Evolutionary conservation across 2,329 filamentous ascomycete genomes (phyloP).

Genomic region (Ophiostoma populinum): DNA sequence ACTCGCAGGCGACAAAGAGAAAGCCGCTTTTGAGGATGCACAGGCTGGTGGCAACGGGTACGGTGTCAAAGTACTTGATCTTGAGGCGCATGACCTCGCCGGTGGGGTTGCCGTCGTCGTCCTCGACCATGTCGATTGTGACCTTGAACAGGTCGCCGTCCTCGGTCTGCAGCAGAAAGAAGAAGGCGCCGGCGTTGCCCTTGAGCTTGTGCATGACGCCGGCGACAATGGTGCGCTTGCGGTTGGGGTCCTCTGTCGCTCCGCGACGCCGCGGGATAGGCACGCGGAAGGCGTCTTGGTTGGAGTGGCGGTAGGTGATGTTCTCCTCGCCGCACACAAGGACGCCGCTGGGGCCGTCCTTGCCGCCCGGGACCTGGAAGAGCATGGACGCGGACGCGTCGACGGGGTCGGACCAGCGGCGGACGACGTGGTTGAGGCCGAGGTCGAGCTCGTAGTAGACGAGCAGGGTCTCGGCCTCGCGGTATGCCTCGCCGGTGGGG

Average conservation of each 20-base stretch:
- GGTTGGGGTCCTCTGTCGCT: conserved; percentile 76
- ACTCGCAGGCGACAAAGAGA: conserved; percentile 80
- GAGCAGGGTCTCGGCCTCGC: conserved; percentile 72
- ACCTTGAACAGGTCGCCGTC: conserved; percentile 98
- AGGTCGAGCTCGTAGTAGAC: conserved; percentile 97
- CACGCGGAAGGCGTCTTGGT: conserved; percentile 76
- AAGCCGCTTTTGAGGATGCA: conserved; percentile 94
- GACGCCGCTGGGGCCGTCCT: conserved; percentile 85
- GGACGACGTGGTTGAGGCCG: conserved; percentile 89
- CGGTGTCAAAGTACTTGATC: conserved; percentile 96
- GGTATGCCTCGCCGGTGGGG: conserved; percentile 62
- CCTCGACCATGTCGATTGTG: conserved; percentile 77
- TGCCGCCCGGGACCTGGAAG: conserved; percentile 89
- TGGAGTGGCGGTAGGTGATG: conserved; percentile 93
- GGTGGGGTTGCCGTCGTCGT: conserved; percentile 59
- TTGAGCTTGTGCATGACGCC: conserved; percentile 98
- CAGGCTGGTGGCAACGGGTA: conserved; percentile 71
- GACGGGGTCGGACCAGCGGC: conserved; percentile 89
- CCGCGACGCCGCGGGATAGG: conserved; percentile 77
- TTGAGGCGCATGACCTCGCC: conserved; percentile 70
- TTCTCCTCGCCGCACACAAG: conserved; percentile 88
- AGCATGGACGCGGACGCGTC: conserved; percentile 78
- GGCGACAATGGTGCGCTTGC: conserved; percentile 72
- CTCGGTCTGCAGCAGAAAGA: conserved; percentile 88
- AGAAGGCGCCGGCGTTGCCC: conserved; percentile 67